phyloP scores from a whole-genome alignment of 1,284 basidiomycete species.

The Trichosporon sp. region DNA sequence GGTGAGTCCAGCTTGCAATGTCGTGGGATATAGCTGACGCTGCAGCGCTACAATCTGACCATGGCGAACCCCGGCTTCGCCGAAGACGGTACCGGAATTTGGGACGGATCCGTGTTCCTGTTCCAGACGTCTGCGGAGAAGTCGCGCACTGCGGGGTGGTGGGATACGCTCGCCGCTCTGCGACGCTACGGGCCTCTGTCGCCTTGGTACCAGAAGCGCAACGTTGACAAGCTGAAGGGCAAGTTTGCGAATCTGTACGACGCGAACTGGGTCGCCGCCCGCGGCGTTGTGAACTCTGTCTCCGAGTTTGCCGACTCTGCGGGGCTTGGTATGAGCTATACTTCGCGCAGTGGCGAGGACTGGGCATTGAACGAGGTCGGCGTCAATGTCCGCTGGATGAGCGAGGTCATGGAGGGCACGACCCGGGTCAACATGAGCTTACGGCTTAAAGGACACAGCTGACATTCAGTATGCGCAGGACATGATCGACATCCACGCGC shows the following conservation, averaged over 20 bases:
- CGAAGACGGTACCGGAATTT: conserved; percentile 47
- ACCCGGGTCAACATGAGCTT: conserved; percentile 77
- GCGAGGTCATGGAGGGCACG: conserved; percentile 79
- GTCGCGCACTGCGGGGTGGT: conserved; percentile 60
- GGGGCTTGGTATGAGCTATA: conserved; percentile 55
- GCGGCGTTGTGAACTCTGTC: conserved; percentile 40
- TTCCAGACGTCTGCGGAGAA: conserved; percentile 62
- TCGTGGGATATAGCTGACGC: not conserved
- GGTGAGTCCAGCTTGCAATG: conserved; percentile 65
- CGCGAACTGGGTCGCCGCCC: conserved; percentile 38
- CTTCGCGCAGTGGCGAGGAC: conserved; percentile 64
- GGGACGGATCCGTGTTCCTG: conserved; percentile 73
- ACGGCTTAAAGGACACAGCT: conserved; percentile 9
- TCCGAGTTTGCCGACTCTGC: conserved; percentile 46
- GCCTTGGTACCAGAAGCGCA: conserved; percentile 63
- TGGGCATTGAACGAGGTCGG: conserved; percentile 63
- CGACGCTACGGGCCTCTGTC: conserved; percentile 80
- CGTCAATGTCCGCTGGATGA: conserved; percentile 63
- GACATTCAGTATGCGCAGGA: conserved; percentile 61
- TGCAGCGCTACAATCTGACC: conserved; percentile 70
- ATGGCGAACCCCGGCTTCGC: conserved; percentile 60
- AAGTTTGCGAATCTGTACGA: conserved; percentile 49
- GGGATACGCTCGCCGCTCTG: conserved; percentile 70
- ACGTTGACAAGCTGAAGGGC: conserved; percentile 39
- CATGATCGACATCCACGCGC: conserved; percentile 72